Base-by-base conservation (phyloP, 352 stramenopile genomes). In the Globisporangium camurandrum region DNA sequence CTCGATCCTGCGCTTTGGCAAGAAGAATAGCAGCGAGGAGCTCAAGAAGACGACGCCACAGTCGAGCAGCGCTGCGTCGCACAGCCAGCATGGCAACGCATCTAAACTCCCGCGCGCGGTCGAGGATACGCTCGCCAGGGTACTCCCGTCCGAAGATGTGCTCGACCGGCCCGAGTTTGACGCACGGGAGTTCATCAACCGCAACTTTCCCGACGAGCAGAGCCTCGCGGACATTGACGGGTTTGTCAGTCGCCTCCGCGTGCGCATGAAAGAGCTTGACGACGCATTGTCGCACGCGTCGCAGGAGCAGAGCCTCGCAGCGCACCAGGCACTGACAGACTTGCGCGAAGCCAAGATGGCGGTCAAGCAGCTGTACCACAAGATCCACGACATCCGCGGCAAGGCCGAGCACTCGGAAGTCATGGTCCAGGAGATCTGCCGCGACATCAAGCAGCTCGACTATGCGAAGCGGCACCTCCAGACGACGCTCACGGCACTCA, bases 391-490 rank as follows among this genome's bases (percentile, higher is more conserved):
- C 34, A 98, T 99, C 34, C 86, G 89, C 61, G 61, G 66, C 24
- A 98, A 98, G 67, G 95, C 96, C 10, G 82, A 96, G 51, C 89
- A 98, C 62, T 97, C 79, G 24, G 96, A 99, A 65, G 64, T 89
- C 38, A 98, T 98, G 72, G 96, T 99, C 10, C 73, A 98, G 49
- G 95, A 98, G 69, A 99, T 99, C 46, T 99, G 95, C 47, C 76
- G 88, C 23, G 97, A 99, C 67, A 99, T 99, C 66, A 98, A 98
- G 68, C 88, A 97, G 51, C 80, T 99, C 10, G 97, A 99, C 82
- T 96, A 94, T 61, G 96, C 96, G 38, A 99, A 99, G 67, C 83
- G 86, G 19, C 94, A 99, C 54, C 75, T 99, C 50, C 92, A 97
- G 66, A 84, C 77, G 17, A 97, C 91, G 12, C 95, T 98, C 39